Evolutionary conservation across 805 yeast species (phyloP).

Genomic region (Ogataea paradorogensis): DNA sequence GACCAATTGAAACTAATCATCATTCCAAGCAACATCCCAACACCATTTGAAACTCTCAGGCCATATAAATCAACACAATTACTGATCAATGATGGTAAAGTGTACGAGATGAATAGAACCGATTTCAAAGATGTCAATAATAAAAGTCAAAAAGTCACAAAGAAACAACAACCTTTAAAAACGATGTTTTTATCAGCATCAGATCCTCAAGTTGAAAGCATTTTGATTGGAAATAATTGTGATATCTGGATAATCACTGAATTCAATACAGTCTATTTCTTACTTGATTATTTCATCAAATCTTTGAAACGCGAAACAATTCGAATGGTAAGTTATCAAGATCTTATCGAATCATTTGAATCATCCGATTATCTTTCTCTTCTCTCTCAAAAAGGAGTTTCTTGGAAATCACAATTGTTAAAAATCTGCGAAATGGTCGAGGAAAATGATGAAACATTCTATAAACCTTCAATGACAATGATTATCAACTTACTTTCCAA

Average conservation of each 20-base stretch:
- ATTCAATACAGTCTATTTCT: constrained; percentile 39
- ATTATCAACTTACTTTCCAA: constrained; percentile 37
- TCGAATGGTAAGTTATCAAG: constrained; percentile 41
- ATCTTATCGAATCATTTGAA: constrained; percentile 35
- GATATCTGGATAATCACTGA: constrained; percentile 39
- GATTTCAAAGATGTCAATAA: constrained; percentile 36
- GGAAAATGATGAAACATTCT: constrained; percentile 45
- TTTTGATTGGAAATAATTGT: constrained; percentile 39
- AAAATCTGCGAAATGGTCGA: constrained; percentile 39
- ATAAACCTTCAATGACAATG: constrained; percentile 41
- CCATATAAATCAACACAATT: constrained; percentile 12
- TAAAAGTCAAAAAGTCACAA: constrained; percentile 28
- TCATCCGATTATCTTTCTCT: constrained; percentile 19
- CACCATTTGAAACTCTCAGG: neutral
- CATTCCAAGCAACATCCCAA: constrained; percentile 11
- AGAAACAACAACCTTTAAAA: constrained; percentile 37
- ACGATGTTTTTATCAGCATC: constrained; percentile 35
- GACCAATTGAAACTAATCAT: constrained; percentile 14
- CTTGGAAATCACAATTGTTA: constrained; percentile 27
- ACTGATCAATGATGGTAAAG: constrained; percentile 16
- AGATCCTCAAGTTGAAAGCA: constrained; percentile 30
- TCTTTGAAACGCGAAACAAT: constrained; percentile 27
- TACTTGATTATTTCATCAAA: constrained; percentile 36
- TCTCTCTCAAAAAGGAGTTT: constrained; percentile 28
- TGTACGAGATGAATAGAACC: constrained; percentile 41